Evolutionary conservation across 768 basidiomycete genomes (phyloP), one percentile per base, ranked within the genome.

Genomic region (Suillus tomentosus): DNA sequence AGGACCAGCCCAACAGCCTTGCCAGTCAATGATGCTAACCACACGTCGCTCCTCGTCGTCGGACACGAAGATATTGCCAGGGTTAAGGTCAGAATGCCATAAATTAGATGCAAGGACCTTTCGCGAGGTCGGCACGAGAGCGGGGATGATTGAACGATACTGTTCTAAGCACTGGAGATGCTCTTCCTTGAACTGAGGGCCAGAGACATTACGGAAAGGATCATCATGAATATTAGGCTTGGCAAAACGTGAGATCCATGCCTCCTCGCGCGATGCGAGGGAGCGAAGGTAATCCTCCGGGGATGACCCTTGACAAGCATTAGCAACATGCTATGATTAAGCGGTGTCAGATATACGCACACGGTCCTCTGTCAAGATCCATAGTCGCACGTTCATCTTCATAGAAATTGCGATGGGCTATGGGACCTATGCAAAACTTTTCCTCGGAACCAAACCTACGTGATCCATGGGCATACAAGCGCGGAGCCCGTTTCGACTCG

Each of bases 351-450:
- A 53, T 61, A 58, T 55, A 67, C 73, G 57, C 67, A 78, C 77
- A 78, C 51, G 77, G 77, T 54, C 77, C 77, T 55, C 74, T 69
- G 62, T 78, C 61, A 17, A 71, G 40, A 42, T 67, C 45, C 71
- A 77, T 65, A 42, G 54, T 13, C 15, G 62, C 69, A 39, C 76
- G 66, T 56, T 72, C 72, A 56, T 69, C 70, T 27, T 70, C 66
- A 69, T 74, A 74, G 66, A 70, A 77, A 27, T 67, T 66, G 15
- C 69, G 58, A 61, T 76, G 69, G 24, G 69, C 66, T 50, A 69
- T 68, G 10, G 76, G 77, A 47, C 77, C 77, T 37, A 78, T 73
- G 51, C 76, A 66, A 61, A 71, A 76, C 63, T 68, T 73, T 45
- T 65, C 66, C 51, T 65, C 65, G 45, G 66, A 65, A 39, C 65